Conservation (phyloP, 371 early-diverging fungal genomes). For the Apophysomyces ossiformis region DNA sequence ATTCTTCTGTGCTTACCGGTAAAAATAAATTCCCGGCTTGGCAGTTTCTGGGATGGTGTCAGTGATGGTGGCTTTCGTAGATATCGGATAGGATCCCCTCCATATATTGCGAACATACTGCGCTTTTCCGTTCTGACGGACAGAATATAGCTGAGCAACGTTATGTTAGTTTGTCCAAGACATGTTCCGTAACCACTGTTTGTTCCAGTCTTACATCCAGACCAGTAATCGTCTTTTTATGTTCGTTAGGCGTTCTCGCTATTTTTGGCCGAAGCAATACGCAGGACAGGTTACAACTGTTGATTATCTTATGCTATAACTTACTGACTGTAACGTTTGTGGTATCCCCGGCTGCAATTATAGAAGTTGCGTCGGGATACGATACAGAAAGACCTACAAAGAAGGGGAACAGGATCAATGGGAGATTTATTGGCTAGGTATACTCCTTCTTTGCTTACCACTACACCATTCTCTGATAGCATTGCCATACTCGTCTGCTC, state of each 20-base stretch:
- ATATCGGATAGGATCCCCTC: constrained; percentile 39
- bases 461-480: constrained; percentile 48
- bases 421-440: too few species aligned
- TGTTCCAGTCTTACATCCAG: constrained; percentile 41
- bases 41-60: constrained; percentile 33
- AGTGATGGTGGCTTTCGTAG: constrained; percentile 34
- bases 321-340: constrained; percentile 42
- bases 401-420: too few species aligned
- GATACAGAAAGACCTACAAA: constrained; percentile 22
- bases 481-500: constrained; percentile 47
- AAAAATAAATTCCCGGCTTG: constrained; percentile 52
- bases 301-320: constrained; percentile 2
- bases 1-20: constrained; percentile 36
- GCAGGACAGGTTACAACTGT: neutral
- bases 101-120: constrained; percentile 50
- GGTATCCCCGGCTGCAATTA: constrained; percentile 35
- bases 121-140: constrained; percentile 32
- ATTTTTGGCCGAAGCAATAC: constrained; percentile 15
- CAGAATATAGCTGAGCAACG: constrained; percentile 41
- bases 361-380: constrained; percentile 21
- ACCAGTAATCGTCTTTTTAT: constrained; percentile 47
- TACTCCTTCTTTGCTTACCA: constrained; percentile 22
- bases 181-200: too few species aligned
- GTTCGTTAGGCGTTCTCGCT: constrained; percentile 24
- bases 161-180: too few species aligned